phyloP scores from a whole-genome alignment of 2,329 filamentous ascomycete species.

The Pyrenophora tritici-repentis region DNA sequence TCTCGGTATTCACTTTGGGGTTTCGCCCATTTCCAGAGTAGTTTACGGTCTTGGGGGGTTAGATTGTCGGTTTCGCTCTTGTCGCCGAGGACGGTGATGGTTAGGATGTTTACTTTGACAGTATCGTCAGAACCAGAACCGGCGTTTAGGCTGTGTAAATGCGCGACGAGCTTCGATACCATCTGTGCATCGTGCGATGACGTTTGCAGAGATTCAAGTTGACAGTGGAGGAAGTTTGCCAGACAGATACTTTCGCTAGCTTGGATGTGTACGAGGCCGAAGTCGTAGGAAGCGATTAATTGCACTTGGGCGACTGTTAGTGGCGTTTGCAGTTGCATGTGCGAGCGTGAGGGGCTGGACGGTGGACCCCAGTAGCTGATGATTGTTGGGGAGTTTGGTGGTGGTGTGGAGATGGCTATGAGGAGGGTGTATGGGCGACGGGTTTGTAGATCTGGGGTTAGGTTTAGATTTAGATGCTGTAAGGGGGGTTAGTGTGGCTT shows the following conservation, averaged over 20 bases:
- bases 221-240: not conserved
- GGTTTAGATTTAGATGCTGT: no score
- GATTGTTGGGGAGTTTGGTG: not conserved
- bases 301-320: not conserved
- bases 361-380: not conserved
- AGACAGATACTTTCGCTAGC: not conserved
- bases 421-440: not conserved
- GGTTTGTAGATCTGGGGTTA: no score
- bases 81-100: not conserved
- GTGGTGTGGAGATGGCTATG: not conserved
- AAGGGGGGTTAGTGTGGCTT: no score
- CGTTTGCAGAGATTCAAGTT: not conserved
- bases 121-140: not conserved
- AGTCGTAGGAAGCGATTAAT: not conserved
- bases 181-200: not conserved
- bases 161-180: not conserved
- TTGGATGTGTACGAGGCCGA: not conserved
- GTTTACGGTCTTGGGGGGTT: not conserved
- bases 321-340: not conserved
- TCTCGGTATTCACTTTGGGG: not conserved
- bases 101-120: not conserved
- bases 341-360: not conserved
- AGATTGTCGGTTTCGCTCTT: not conserved
- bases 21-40: constrained; percentile 1
- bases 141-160: not conserved